Percentiles rank a stretch among this genome's conserved stretches.
These are phyloP conservation scores for Pyrenopolyporus hunteri DNA, from an alignment of 495 filamentous ascomycete genomes.

Conservation along the genomic window DNA sequence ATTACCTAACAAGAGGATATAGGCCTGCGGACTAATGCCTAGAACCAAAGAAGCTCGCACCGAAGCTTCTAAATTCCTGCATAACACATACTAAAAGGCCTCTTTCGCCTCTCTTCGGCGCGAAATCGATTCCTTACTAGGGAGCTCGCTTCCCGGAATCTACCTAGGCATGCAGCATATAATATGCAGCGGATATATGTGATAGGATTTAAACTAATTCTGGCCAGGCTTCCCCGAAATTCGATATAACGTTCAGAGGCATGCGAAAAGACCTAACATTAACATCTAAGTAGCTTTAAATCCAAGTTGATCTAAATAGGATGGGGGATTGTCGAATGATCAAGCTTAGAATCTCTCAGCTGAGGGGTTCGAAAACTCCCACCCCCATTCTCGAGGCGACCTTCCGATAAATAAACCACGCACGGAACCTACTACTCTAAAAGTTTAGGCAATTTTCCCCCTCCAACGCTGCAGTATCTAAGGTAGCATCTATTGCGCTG, in stretches of 20 bases:
- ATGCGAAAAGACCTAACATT: too few species aligned
- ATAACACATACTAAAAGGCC: background rate
- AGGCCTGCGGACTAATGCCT: constrained; percentile 15
- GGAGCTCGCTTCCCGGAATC: constrained; percentile 12
- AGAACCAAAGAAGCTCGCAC: background rate
- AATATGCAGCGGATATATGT: too few species aligned
- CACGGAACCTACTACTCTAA: too few species aligned
- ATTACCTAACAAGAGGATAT: constrained; percentile 23
- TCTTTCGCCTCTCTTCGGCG: constrained; percentile 1
- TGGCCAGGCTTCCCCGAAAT: too few species aligned
- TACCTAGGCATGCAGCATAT: background rate
- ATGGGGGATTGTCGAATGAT: constrained; percentile 12
- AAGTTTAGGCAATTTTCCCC: too few species aligned
- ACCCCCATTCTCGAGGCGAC: constrained; percentile 9
- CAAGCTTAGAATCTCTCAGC: background rate
- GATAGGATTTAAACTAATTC: too few species aligned
- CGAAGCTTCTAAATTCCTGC: background rate
- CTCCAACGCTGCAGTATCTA: too few species aligned
- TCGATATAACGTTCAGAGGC: too few species aligned
- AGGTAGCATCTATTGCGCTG: too few species aligned
- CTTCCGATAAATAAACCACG: background rate
- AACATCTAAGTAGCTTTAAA: too few species aligned
- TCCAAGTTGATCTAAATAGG: too few species aligned
- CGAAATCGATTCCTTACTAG: background rate
- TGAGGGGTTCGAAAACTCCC: background rate